Evolutionary conservation across 176 grass and related monocot species (phyloP).

Genomic region (Zoysia japonica): DNA sequence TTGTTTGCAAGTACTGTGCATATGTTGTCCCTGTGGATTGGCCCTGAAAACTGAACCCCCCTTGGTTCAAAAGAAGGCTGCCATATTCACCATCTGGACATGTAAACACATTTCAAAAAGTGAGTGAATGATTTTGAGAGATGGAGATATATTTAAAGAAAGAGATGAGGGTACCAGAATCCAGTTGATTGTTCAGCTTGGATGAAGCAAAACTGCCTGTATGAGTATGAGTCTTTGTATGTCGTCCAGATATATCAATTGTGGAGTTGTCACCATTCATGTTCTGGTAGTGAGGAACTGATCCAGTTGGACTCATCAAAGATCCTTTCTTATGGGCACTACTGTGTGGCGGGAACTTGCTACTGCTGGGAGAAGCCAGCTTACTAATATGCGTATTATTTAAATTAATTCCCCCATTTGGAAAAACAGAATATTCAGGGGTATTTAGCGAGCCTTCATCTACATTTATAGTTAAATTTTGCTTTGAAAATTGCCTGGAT

Average conservation of each 20-base stretch:
- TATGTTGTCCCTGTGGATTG: conserved; percentile 56
- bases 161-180: conserved; percentile 51
- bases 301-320: conserved; percentile 45
- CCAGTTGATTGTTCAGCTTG: conserved; percentile 65
- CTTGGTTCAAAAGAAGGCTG: conserved; percentile 57
- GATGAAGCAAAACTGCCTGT: conserved; percentile 42
- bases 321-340: conserved; percentile 61
- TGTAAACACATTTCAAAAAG: conserved; percentile 34
- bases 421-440: conserved; percentile 49
- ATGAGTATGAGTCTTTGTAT: conserved; percentile 38
- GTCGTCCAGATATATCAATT: conserved; percentile 48
- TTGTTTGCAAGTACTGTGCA: conserved; percentile 58
- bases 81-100: conserved; percentile 71
- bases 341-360: conserved; percentile 47
- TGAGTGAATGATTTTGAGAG: not conserved
- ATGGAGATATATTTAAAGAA: not conserved
- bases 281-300: conserved; percentile 52
- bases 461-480: conserved; percentile 39
- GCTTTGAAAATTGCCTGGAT: conserved; percentile 46
- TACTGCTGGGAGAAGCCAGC: conserved; percentile 53
- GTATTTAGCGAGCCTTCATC: conserved; percentile 45
- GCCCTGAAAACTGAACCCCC: conserved; percentile 51
- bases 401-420: conserved; percentile 50
- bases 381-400: conserved; percentile 45
- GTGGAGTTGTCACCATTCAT: conserved; percentile 57